Conservation (phyloP, 768 basidiomycete genomes). For the Wakefieldia striispora region DNA sequence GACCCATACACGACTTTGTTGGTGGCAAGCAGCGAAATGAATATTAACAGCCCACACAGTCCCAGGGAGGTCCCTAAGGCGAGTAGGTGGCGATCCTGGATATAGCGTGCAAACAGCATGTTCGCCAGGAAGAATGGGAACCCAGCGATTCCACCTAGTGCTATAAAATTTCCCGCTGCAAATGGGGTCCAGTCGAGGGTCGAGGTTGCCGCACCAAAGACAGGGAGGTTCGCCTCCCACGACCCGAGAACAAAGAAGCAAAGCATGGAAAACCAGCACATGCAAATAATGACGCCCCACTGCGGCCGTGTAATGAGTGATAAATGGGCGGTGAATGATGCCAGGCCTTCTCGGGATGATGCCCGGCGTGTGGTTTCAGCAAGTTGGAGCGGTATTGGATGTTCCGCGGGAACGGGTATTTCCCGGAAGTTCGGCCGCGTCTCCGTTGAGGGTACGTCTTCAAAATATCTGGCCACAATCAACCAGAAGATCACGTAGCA, state of each 20-base stretch:
- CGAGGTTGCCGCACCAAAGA: conserved; percentile 45
- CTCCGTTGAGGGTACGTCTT: conserved; percentile 36
- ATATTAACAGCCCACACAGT: conserved; percentile 48
- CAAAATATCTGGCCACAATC: conserved; percentile 34
- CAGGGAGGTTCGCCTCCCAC: conserved; percentile 68
- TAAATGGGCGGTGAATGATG: conserved; percentile 7
- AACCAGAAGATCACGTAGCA: conserved; percentile 55
- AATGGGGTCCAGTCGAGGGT: conserved; percentile 58
- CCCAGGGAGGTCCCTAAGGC: conserved; percentile 52
- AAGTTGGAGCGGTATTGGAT: not conserved
- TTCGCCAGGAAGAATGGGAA: conserved; percentile 69
- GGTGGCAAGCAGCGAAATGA: conserved; percentile 44
- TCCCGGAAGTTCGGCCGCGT: conserved; percentile 9
- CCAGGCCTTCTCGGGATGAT: not conserved
- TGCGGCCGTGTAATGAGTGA: conserved; percentile 29
- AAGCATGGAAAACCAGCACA: conserved; percentile 71
- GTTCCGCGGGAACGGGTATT: not conserved
- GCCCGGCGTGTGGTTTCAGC: not conserved
- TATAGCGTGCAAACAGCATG: conserved; percentile 51
- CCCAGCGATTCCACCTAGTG: conserved; percentile 57
- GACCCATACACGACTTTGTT: conserved; percentile 44
- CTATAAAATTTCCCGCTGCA: conserved; percentile 68
- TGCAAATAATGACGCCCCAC: conserved; percentile 55
- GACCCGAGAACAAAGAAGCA: conserved; percentile 69
- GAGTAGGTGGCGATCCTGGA: conserved; percentile 61